Evolutionary conservation across 768 basidiomycete genomes (phyloP).

Genomic region (Psilocybe azurescens): DNA sequence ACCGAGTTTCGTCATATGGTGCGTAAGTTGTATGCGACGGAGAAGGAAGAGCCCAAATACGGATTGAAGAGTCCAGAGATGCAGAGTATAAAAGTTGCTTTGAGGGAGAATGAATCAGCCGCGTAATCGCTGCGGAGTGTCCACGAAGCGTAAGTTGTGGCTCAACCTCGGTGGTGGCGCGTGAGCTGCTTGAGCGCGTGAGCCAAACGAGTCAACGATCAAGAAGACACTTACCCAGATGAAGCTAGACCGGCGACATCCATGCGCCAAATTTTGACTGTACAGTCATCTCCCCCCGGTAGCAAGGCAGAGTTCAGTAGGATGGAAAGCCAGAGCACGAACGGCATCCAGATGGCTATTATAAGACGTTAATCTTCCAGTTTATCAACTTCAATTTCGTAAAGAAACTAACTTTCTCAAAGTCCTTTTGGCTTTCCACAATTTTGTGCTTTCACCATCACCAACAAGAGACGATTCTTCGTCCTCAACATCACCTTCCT

Average conservation of each 20-base stretch:
- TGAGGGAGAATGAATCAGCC: constrained; percentile 78
- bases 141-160: constrained; percentile 93
- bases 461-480: constrained; percentile 69
- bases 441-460: constrained; percentile 71
- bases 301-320: constrained; percentile 83
- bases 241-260: constrained; percentile 78
- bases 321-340: constrained; percentile 89
- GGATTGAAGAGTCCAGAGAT: constrained; percentile 92
- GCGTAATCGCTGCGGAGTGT: constrained; percentile 90
- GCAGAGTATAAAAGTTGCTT: constrained; percentile 87
- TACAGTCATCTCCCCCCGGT: constrained; percentile 95
- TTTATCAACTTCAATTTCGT: constrained; percentile 16
- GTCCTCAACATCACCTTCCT: constrained; percentile 69
- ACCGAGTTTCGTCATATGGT: constrained; percentile 81
- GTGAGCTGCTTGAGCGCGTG: constrained; percentile 46
- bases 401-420: constrained; percentile 78
- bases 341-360: constrained; percentile 93
- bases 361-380: constrained; percentile 18
- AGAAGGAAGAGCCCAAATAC: constrained; percentile 85
- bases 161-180: constrained; percentile 85
- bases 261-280: constrained; percentile 95
- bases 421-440: constrained; percentile 88
- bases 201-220: constrained; percentile 20
- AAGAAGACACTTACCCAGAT: constrained; percentile 64
- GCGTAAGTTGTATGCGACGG: constrained; percentile 88